phyloP scores from a whole-genome alignment of 2,329 filamentous ascomycete genomes.

The Zymoseptoria passerinii region DNA sequence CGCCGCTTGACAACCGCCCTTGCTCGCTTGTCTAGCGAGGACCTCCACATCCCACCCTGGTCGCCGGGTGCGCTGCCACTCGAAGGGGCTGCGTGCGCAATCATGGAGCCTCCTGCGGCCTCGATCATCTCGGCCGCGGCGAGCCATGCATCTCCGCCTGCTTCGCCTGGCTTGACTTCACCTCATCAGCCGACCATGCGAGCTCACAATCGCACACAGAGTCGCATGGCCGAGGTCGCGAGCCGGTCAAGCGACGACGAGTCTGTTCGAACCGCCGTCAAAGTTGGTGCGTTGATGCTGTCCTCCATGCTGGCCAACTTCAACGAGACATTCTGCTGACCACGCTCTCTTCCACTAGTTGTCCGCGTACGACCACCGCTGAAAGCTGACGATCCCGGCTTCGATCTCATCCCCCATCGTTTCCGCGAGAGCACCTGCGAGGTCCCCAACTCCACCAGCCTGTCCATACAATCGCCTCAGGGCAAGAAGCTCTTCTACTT shows the following conservation, averaged over 20 bases:
- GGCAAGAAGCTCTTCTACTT: constrained; percentile 95
- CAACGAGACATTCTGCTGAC: constrained; percentile 6
- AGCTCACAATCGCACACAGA: constrained; percentile 9
- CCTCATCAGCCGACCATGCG: constrained; percentile 5
- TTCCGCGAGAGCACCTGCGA: constrained; percentile 92
- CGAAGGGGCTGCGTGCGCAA: background rate
- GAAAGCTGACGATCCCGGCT: constrained; percentile 76
- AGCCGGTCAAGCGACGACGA: constrained; percentile 17
- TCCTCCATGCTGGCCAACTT: too few species aligned
- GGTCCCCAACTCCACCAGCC: constrained; percentile 72
- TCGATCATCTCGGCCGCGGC: background rate
- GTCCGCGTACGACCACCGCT: constrained; percentile 88
- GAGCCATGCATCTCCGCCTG: background rate
- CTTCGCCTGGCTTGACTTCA: background rate
- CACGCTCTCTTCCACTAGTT: constrained; percentile 44
- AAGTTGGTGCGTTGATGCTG: constrained; percentile 14
- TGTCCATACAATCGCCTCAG: constrained; percentile 83
- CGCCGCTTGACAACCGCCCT: background rate
- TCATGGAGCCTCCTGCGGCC: background rate
- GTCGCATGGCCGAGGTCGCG: constrained; percentile 12
- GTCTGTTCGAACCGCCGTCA: constrained; percentile 14
- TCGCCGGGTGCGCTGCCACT: background rate
- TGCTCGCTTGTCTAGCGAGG: background rate
- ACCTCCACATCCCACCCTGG: background rate
- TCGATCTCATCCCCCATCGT: constrained; percentile 87